These are phyloP conservation scores for Ganoderma lucidum DNA, from an alignment of 1,284 basidiomycete species.

Conservation along the genomic window DNA sequence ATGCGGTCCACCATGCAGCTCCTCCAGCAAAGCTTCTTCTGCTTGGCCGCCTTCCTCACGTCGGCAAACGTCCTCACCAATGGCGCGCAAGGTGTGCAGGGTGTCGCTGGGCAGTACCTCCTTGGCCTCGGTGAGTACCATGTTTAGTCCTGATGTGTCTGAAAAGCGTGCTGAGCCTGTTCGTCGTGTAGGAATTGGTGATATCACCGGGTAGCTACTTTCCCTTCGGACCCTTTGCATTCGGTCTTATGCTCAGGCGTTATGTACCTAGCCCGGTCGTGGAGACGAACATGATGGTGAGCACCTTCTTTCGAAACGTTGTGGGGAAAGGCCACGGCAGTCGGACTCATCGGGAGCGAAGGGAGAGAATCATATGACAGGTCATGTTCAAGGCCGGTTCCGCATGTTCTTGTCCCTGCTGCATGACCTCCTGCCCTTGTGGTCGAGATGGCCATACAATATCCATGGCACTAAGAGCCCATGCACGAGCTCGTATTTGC, in stretches of 20 bases:
- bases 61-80: conserved; percentile 32
- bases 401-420: background rate
- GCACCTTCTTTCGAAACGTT: conserved; percentile 23
- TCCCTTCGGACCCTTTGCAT: conserved; percentile 3
- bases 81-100: conserved; percentile 26
- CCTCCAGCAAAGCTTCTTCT: conserved; percentile 37
- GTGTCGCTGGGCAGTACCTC: conserved; percentile 53
- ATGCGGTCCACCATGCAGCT: conserved; percentile 35
- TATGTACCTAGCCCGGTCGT: conserved; percentile 64
- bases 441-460: background rate
- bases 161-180: background rate
- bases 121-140: conserved; percentile 60
- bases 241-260: conserved; percentile 4
- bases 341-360: background rate
- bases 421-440: background rate
- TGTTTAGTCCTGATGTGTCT: background rate
- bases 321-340: background rate
- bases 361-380: background rate
- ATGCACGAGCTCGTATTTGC: background rate
- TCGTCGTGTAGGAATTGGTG: conserved; percentile 63
- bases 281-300: conserved; percentile 81
- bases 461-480: background rate
- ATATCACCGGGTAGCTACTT: conserved; percentile 74
- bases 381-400: background rate
- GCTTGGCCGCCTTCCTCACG: conserved; percentile 37